Percentiles rank a stretch among this genome's conserved stretches.
Conservation (phyloP, 345 rosid genomes). For the Cardamine resedifolia region DNA sequence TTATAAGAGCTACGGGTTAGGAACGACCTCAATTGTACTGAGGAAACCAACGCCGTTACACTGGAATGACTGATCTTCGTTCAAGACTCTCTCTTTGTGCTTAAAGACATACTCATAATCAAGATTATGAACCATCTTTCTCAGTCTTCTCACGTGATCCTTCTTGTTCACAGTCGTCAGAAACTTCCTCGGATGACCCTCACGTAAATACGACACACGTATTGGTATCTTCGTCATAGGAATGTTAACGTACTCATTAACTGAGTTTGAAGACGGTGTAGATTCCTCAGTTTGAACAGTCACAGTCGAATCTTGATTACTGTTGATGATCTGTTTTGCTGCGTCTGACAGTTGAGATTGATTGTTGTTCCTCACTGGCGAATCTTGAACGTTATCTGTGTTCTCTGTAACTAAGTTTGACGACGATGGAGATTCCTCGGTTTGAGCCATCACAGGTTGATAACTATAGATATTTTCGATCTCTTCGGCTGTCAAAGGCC, state of each 20-base stretch:
- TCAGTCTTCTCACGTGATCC: slow-evolving; percentile 46
- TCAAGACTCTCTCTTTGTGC: slow-evolving; percentile 70
- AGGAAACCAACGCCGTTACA: slow-evolving; percentile 72
- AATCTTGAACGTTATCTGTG: not conserved
- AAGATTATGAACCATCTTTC: slow-evolving; percentile 54
- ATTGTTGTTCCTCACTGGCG: not conserved
- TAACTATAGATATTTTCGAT: not conserved
- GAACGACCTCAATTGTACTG: slow-evolving; percentile 61
- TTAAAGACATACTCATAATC: slow-evolving; percentile 44
- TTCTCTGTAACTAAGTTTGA: not conserved
- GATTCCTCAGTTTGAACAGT: not conserved
- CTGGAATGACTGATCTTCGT: slow-evolving; percentile 71
- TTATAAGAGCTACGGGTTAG: not conserved
- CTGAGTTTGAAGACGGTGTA: not conserved
- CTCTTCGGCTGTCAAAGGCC: not conserved
- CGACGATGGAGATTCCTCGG: not conserved
- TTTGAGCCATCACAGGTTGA: not conserved
- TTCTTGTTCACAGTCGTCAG: slow-evolving; percentile 53
- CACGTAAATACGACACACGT: not conserved
- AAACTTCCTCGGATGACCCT: slow-evolving; percentile 46
- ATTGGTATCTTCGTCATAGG: not conserved
- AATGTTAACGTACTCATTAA: not conserved
- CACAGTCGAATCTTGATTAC: not conserved
- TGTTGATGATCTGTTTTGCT: not conserved
- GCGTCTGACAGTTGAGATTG: not conserved